A percentile compares a stretch with the other conserved stretches of the same genome.
Conservation (phyloP, 176 grass and related monocot genomes). For the Rhynchospora tenuis region DNA sequence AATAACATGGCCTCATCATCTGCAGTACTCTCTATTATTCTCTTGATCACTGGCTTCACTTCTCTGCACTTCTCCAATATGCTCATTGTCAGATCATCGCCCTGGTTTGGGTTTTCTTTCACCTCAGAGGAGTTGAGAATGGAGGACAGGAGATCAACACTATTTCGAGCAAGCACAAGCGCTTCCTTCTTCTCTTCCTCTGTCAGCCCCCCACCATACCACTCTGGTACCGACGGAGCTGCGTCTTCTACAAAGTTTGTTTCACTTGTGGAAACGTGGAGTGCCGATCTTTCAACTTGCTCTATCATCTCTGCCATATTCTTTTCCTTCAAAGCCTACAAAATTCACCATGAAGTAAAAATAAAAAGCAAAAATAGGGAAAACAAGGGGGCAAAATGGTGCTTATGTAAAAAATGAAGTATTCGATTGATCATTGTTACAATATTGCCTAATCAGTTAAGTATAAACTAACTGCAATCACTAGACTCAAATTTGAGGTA, state of each 20-base stretch:
- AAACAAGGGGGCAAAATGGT: not conserved
- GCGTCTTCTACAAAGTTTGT: constrained; percentile 3
- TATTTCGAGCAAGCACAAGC: constrained; percentile 27
- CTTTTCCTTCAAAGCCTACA: constrained; percentile 26
- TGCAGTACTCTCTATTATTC: constrained; percentile 31
- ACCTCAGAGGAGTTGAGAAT: constrained; percentile 18
- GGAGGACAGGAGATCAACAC: constrained; percentile 26
- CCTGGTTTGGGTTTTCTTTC: constrained; percentile 20
- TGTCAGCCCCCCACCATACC: not conserved
- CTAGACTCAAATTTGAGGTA: not conserved
- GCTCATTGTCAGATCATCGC: constrained; percentile 29
- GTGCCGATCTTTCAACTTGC: constrained; percentile 11
- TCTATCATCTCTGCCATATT: constrained; percentile 17
- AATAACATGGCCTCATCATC: constrained; percentile 37
- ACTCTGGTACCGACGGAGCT: not conserved
- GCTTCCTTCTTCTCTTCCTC: constrained; percentile 30
- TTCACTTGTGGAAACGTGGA: constrained; percentile 10
- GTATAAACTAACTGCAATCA: not conserved
- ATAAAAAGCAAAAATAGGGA: not conserved
- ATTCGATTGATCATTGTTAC: not conserved
- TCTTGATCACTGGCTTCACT: constrained; percentile 21
- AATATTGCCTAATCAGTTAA: not conserved
- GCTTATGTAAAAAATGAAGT: not conserved
- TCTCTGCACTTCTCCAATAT: constrained; percentile 33
- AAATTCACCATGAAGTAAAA: not conserved